Evolutionary conservation across 768 basidiomycete genomes (phyloP).

Genomic region (Boletus insuetus): DNA sequence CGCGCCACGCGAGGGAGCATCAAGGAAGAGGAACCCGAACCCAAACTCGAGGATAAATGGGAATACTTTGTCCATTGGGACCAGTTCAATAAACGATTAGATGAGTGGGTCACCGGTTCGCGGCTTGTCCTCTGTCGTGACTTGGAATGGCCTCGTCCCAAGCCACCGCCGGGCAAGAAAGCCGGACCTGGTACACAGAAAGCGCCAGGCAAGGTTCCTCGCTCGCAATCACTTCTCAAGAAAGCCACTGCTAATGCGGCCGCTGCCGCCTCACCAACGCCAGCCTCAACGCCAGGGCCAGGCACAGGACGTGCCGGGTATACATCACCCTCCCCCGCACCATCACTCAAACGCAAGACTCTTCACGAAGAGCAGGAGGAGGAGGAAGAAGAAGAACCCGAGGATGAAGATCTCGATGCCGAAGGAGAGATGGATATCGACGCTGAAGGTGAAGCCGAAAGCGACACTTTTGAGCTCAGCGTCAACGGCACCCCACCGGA

Average conservation of each 20-base stretch:
- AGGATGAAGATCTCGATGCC: conserved; percentile 42
- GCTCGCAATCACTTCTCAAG: conserved; percentile 58
- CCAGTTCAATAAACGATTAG: conserved; percentile 97
- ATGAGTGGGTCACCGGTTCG: conserved; percentile 93
- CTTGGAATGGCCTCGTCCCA: conserved; percentile 95
- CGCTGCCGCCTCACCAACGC: conserved; percentile 59
- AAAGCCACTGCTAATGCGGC: conserved; percentile 68
- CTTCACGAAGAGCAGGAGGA: conserved; percentile 64
- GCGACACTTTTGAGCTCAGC: conserved; percentile 69
- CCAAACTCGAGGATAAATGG: conserved; percentile 70
- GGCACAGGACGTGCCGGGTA: conserved; percentile 32
- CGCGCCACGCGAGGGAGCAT: conserved; percentile 40
- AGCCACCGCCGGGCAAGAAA: conserved; percentile 59
- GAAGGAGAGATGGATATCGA: conserved; percentile 55
- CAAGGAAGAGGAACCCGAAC: conserved; percentile 48
- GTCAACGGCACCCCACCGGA: conserved; percentile 46
- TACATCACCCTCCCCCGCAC: conserved; percentile 57
- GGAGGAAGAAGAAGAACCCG: conserved; percentile 49
- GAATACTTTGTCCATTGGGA: conserved; percentile 99
- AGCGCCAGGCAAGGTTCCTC: conserved; percentile 62
- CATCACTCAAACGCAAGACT: conserved; percentile 65
- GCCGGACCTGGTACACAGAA: conserved; percentile 43
- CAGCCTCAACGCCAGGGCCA: conserved; percentile 45
- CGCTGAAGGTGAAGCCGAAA: conserved; percentile 42
- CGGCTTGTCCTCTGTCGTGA: conserved; percentile 82